phyloP scores from a whole-genome alignment of 176 grass and related monocot genomes.

The Zoysia japonica region DNA sequence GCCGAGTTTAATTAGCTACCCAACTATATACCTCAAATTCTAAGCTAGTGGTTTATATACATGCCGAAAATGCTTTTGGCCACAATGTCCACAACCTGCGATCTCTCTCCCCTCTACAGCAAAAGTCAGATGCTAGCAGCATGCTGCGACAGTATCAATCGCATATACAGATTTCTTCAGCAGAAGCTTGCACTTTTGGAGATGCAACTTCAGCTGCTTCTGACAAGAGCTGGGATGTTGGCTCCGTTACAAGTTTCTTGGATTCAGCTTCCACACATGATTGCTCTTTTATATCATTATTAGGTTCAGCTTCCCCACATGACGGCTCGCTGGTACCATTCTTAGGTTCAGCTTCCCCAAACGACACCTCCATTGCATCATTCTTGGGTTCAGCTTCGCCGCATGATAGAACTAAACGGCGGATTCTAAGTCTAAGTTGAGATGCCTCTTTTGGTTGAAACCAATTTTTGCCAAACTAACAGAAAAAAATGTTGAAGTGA shows the following conservation, averaged over 20 bases:
- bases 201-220: neutral
- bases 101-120: neutral
- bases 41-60: neutral
- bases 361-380: neutral
- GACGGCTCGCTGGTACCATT: too few relatives aligned
- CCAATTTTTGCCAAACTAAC: slow-evolving; percentile 73
- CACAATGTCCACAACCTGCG: neutral
- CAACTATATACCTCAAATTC: slow-evolving; percentile 1
- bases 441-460: slow-evolving; percentile 73
- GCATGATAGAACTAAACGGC: slow-evolving; percentile 41
- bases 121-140: slow-evolving; percentile 8
- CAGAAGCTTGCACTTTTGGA: neutral
- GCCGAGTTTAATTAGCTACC: neutral
- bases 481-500: slow-evolving; percentile 21
- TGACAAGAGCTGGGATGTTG: neutral
- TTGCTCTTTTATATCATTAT: neutral
- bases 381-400: slow-evolving; percentile 28
- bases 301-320: neutral
- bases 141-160: neutral
- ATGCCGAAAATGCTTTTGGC: neutral
- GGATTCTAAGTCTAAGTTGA: slow-evolving; percentile 14
- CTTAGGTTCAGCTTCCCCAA: neutral
- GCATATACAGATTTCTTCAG: neutral
- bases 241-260: neutral
- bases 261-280: neutral